Evolutionary conservation across 441 rosid species (phyloP).

Genomic region (Dalechampia spathulata): DNA sequence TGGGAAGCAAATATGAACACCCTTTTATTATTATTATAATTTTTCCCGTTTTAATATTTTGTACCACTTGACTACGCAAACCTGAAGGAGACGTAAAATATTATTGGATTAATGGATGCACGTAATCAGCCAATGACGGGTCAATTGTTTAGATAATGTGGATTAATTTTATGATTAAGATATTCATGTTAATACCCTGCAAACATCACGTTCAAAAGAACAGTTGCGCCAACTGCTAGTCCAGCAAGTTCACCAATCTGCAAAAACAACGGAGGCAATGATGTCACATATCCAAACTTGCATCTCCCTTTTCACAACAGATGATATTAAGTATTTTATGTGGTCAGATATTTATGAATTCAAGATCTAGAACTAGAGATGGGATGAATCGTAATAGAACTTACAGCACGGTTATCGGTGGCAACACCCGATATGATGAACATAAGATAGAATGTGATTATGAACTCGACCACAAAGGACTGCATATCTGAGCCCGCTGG

Average conservation of each 20-base stretch:
- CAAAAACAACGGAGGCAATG: not conserved
- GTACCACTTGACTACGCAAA: not conserved
- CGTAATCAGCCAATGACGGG: not conserved
- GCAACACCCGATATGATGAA: constrained; percentile 80
- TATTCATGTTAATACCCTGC: constrained; percentile 47
- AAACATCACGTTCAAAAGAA: constrained; percentile 77
- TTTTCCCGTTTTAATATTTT: too few relatives aligned
- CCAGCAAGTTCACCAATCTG: constrained; percentile 94
- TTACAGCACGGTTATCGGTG: constrained; percentile 85
- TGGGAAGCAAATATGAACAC: not conserved
- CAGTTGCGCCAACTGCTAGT: constrained; percentile 79
- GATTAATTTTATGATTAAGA: not conserved
- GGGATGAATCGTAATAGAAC: constrained; percentile 9
- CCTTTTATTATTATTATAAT: too few relatives aligned
- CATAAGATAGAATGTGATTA: constrained; percentile 93
- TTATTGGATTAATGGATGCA: not conserved
- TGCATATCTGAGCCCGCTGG: constrained; percentile 66
- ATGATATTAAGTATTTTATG: too few relatives aligned
- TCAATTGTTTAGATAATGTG: not conserved
- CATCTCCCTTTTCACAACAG: constrained; percentile 10
- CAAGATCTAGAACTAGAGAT: not conserved
- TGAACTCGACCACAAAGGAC: constrained; percentile 74
- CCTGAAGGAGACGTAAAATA: not conserved
- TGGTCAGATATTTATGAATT: not conserved
- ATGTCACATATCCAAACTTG: not conserved